Evolutionary conservation across 169 alveolate species (phyloP).

Genomic region (Perkinsus olseni): DNA sequence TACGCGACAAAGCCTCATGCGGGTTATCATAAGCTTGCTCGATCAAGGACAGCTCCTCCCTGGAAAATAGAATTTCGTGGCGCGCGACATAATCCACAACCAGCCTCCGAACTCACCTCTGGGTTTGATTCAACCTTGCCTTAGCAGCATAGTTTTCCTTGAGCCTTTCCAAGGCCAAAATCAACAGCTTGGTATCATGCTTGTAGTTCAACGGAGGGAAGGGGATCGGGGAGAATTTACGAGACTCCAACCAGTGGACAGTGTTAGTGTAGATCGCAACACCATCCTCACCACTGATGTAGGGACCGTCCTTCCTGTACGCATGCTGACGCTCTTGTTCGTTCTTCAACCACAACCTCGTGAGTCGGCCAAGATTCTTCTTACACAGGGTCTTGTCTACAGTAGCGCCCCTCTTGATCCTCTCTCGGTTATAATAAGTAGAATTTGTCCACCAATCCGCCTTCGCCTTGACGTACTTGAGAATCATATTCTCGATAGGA

Average conservation of each 20-base stretch:
- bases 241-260: constrained; percentile 98
- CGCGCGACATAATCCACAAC: neutral
- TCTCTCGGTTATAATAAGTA: constrained; percentile 97
- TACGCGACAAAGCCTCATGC: constrained; percentile 97
- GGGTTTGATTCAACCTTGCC: constrained; percentile 91
- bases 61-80: neutral
- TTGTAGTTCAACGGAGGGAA: constrained; percentile 99
- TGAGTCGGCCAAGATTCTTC: constrained; percentile 97
- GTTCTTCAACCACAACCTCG: constrained; percentile 96
- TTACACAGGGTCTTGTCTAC: constrained; percentile 99
- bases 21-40: constrained; percentile 99
- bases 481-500: constrained; percentile 97
- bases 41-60: constrained; percentile 98
- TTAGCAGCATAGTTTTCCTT: constrained; percentile 94
- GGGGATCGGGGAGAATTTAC: constrained; percentile 96
- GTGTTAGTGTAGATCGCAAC: constrained; percentile 98
- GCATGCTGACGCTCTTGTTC: constrained; percentile 98
- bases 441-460: constrained; percentile 99
- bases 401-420: constrained; percentile 99
- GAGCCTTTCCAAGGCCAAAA: constrained; percentile 94
- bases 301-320: constrained; percentile 97
- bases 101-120: constrained; percentile 51
- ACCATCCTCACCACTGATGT: constrained; percentile 96
- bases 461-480: constrained; percentile 95
- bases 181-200: constrained; percentile 97